Percentiles rank a stretch among this genome's conserved stretches.
phyloP scores from a whole-genome alignment of 345 rosid genomes.

The Hibiscus trionum region DNA sequence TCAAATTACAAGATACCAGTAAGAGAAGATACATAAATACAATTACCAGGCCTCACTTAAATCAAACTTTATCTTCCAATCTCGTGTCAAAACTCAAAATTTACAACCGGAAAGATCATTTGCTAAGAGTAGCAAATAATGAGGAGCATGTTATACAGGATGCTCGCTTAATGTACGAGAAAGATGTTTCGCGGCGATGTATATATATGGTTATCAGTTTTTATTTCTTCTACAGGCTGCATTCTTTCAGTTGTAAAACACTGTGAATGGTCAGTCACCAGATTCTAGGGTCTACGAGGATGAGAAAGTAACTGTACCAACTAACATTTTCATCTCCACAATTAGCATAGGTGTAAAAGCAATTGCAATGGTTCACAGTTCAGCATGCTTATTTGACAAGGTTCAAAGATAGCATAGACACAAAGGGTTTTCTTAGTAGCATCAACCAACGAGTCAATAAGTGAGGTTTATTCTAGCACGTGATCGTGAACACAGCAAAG shows the following conservation, averaged over 20 bases:
- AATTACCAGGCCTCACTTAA: neutral
- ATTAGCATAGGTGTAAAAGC: neutral
- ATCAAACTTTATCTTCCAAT: conserved; percentile 5
- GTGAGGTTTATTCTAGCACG: neutral
- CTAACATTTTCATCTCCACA: neutral
- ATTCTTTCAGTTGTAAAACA: neutral
- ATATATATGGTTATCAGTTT: neutral
- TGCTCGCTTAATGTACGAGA: neutral
- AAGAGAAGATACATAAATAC: neutral
- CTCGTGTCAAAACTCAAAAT: neutral
- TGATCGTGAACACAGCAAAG: neutral
- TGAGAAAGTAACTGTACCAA: neutral
- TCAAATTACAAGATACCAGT: neutral
- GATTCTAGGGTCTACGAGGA: neutral
- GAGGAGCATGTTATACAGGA: neutral
- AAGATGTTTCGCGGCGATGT: neutral
- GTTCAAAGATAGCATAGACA: neutral
- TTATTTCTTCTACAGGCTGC: neutral
- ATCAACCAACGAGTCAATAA: neutral
- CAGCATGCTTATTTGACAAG: neutral
- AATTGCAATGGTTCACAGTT: neutral
- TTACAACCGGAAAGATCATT: neutral
- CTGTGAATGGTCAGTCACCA: neutral
- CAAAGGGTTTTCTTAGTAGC: neutral
- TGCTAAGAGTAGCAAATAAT: neutral